A percentile compares a stretch with the other conserved stretches of the same genome.
These are phyloP conservation scores for Sporisorium iseilematis-ciliati DNA, from an alignment of 1,284 basidiomycete genomes.

Conservation along the genomic window DNA sequence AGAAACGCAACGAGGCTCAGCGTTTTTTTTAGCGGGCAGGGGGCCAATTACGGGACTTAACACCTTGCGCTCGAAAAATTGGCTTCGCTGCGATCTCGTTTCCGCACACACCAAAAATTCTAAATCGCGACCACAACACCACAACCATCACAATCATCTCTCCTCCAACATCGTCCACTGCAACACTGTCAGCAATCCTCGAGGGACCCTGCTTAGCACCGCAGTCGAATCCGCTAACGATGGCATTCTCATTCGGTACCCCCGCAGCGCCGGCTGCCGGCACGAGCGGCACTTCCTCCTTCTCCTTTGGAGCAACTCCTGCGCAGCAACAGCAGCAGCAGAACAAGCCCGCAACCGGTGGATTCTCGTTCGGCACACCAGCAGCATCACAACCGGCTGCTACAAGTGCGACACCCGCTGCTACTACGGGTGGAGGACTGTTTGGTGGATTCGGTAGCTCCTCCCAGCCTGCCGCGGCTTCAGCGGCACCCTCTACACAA, in stretches of 20 bases:
- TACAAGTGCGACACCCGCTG: slow-evolving; percentile 21
- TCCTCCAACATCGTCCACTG: slow-evolving; percentile 3
- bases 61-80: neutral
- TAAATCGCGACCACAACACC: neutral
- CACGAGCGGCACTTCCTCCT: slow-evolving; percentile 37
- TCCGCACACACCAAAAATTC: slow-evolving; percentile 8
- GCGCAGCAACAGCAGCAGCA: slow-evolving; percentile 55
- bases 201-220: neutral
- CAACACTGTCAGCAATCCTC: neutral
- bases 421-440: slow-evolving; percentile 26
- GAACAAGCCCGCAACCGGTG: slow-evolving; percentile 42
- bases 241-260: slow-evolving; percentile 65
- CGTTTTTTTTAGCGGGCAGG: neutral
- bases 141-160: slow-evolving; percentile 5
- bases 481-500: slow-evolving; percentile 24
- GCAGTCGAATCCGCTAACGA: slow-evolving; percentile 6
- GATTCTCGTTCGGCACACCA: slow-evolving; percentile 57
- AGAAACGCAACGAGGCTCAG: neutral
- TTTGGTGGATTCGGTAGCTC: slow-evolving; percentile 12
- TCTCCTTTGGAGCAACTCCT: slow-evolving; percentile 54
- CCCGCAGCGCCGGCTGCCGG: slow-evolving; percentile 45
- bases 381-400: slow-evolving; percentile 31
- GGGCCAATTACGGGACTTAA: neutral
- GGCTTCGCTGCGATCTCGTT: slow-evolving; percentile 8
- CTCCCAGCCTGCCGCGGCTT: slow-evolving; percentile 33